Percentiles rank a stretch among this genome's conserved stretches.
These are phyloP conservation scores for Epichloe uncinata DNA, from an alignment of 2,329 filamentous ascomycete species.

Conservation along the genomic window DNA sequence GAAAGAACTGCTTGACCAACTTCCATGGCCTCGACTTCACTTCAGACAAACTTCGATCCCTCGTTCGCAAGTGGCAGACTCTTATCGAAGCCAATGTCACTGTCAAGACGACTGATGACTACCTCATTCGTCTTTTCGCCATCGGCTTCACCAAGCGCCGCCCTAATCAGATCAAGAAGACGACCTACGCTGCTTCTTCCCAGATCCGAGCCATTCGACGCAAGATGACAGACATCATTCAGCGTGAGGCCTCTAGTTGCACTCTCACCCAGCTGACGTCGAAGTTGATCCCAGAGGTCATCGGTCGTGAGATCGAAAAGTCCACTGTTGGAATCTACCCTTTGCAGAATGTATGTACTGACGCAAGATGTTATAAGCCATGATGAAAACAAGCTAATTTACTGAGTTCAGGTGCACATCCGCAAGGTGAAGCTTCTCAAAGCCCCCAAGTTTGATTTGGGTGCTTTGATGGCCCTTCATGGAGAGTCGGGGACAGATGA, in stretches of 20 bases:
- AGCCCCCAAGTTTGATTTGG: constrained; percentile 97
- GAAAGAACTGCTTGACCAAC: constrained; percentile 99
- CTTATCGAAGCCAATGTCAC: constrained; percentile 99
- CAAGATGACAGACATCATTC: constrained; percentile 99
- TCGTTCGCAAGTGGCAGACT: constrained; percentile 99
- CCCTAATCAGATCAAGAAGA: constrained; percentile 99
- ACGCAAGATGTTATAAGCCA: background rate
- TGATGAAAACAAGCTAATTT: background rate
- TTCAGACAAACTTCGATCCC: constrained; percentile 97
- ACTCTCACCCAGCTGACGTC: constrained; percentile 91
- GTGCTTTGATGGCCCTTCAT: constrained; percentile 89
- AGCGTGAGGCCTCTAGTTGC: constrained; percentile 87
- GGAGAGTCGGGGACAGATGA: constrained; percentile 95
- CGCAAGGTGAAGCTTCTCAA: constrained; percentile 99
- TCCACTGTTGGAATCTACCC: constrained; percentile 98
- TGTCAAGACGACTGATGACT: constrained; percentile 99
- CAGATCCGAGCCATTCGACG: constrained; percentile 97
- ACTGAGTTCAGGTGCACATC: constrained; percentile 72
- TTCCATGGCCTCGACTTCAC: constrained; percentile 99
- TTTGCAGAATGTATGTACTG: constrained; percentile 76
- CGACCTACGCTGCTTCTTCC: constrained; percentile 91
- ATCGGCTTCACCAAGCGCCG: constrained; percentile 99
- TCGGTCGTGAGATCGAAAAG: constrained; percentile 99
- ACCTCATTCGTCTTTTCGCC: constrained; percentile 96
- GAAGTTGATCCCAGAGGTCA: constrained; percentile 99